These are phyloP conservation scores for Penicillium sclerotiorum DNA, from an alignment of 2,329 filamentous ascomycete species.

Conservation along the genomic window DNA sequence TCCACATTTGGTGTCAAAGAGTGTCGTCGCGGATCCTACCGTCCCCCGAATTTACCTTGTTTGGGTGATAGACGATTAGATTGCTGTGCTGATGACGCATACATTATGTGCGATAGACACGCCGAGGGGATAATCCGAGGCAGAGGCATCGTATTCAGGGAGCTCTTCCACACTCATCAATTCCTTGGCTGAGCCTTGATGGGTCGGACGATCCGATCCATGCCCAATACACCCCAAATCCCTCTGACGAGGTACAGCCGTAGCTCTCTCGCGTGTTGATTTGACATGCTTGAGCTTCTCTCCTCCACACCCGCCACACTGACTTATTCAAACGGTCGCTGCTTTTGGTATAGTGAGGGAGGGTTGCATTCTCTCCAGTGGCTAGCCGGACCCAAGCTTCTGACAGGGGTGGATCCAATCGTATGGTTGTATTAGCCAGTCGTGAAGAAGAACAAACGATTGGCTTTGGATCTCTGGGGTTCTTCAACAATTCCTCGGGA, in stretches of 20 bases:
- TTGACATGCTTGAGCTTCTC: slow-evolving; percentile 10
- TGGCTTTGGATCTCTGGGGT: slow-evolving; percentile 24
- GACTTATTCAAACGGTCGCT: slow-evolving; percentile 30
- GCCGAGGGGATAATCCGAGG: background rate
- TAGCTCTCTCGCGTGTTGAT: slow-evolving; percentile 20
- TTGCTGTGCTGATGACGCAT: slow-evolving; percentile 37
- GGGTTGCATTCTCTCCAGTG: slow-evolving; percentile 41
- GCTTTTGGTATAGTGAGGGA: slow-evolving; percentile 36
- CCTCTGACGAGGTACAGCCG: slow-evolving; percentile 4
- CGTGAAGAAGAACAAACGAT: slow-evolving; percentile 19
- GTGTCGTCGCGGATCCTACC: slow-evolving; percentile 21
- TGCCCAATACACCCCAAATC: slow-evolving; percentile 5
- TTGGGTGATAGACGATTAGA: slow-evolving; percentile 20
- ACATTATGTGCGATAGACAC: slow-evolving; percentile 23
- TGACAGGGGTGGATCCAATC: slow-evolving; percentile 22
- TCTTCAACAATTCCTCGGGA: slow-evolving; percentile 26
- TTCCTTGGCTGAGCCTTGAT: slow-evolving; percentile 9
- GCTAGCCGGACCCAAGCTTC: slow-evolving; percentile 29
- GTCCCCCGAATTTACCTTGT: slow-evolving; percentile 14
- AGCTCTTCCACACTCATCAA: slow-evolving; percentile 6
- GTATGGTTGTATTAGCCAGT: slow-evolving; percentile 30
- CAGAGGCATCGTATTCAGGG: background rate
- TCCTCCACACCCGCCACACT: slow-evolving; percentile 25
- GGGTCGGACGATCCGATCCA: slow-evolving; percentile 20
- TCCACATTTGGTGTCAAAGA: slow-evolving; percentile 8